These are phyloP conservation scores for Triangularia verruculosa DNA, from an alignment of 2,329 filamentous ascomycete species.

Conservation along the genomic window DNA sequence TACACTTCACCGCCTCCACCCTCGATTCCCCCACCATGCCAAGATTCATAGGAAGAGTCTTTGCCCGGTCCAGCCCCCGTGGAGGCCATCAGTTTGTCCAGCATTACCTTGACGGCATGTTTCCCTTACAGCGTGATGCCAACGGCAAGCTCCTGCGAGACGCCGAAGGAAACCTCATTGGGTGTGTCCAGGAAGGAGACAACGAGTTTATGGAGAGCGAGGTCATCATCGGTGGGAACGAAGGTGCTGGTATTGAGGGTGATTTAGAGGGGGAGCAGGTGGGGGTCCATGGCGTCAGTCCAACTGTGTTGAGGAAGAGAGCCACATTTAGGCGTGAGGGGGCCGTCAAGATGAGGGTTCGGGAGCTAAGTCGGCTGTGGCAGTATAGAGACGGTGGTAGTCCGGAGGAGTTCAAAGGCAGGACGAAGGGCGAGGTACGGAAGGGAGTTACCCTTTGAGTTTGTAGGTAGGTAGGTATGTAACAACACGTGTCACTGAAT, in stretches of 20 bases:
- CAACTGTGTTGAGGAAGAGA: slow-evolving; percentile 20
- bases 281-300: slow-evolving; percentile 31
- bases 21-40: slow-evolving; percentile 47
- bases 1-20: slow-evolving; percentile 58
- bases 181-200: slow-evolving; percentile 1
- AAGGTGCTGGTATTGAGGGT: slow-evolving; percentile 42
- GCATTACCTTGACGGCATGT: slow-evolving; percentile 62
- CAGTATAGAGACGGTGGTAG: slow-evolving; percentile 58
- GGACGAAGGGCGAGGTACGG: background rate
- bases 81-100: slow-evolving; percentile 60
- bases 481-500: too few species aligned
- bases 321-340: slow-evolving; percentile 24
- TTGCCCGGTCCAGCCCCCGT: slow-evolving; percentile 48
- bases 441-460: background rate
- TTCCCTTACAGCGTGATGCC: slow-evolving; percentile 44
- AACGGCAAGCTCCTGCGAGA: slow-evolving; percentile 38
- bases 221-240: slow-evolving; percentile 41
- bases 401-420: slow-evolving; percentile 39
- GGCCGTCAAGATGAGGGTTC: slow-evolving; percentile 48
- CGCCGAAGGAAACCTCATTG: slow-evolving; percentile 30
- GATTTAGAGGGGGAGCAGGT: slow-evolving; percentile 44
- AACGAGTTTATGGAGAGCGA: slow-evolving; percentile 62
- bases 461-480: too few species aligned
- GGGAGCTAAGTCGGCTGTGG: slow-evolving; percentile 61
- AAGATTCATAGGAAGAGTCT: slow-evolving; percentile 61